Base-by-base conservation (phyloP, 2,329 filamentous ascomycete genomes). In the Xylariaceae sp. region DNA sequence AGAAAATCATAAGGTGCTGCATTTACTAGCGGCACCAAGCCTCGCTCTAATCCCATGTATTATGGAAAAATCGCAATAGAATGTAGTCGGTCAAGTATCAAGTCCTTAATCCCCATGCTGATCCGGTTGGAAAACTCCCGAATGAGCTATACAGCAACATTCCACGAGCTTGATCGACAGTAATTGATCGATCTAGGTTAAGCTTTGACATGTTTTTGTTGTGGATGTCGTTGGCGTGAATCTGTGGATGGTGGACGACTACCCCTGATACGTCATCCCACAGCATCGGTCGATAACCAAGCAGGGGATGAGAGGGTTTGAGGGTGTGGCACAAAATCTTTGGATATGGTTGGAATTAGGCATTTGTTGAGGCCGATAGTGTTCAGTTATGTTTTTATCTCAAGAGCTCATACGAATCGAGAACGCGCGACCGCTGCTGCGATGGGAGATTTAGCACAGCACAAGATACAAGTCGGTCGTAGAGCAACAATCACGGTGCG, bases 241-340 rank as follows among this genome's bases (percentile, higher is more conserved):
- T 28, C 3, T 9, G 47, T 34, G 24, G 43, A 49, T 28, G 17
- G 21, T 19, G 17, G n/a, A 31, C 16, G 21, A 29, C 26, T 8
- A 17, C 19, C 16, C 11, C 23, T 14, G 28, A 49, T 57, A 60
- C 57, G 53, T 60, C 57, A 60, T 60, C 37, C 39, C 53, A 60
- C 48, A 45, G 43, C 31, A 26, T 46, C 23, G 5, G 23, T 40
- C 19, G 39, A 19, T 36, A 33, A n/a, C 23, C 16, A 21, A 5
- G 6, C 12, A 43, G 16, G 16, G 39, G 16, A 52, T 14, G 19
- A 14, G 21, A 24, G 12, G 26, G n/a, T 14, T 14, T 17, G 23
- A 45, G 16, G 37, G 6, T 29, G 19, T 16, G 6, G n/a, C n/a
- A n/a, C n/a, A n/a, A n/a, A 24, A 45, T 24, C 5, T 28, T 14